Conservation (phyloP, 495 filamentous ascomycete genomes). For the Hyaloscypha variabilis region DNA sequence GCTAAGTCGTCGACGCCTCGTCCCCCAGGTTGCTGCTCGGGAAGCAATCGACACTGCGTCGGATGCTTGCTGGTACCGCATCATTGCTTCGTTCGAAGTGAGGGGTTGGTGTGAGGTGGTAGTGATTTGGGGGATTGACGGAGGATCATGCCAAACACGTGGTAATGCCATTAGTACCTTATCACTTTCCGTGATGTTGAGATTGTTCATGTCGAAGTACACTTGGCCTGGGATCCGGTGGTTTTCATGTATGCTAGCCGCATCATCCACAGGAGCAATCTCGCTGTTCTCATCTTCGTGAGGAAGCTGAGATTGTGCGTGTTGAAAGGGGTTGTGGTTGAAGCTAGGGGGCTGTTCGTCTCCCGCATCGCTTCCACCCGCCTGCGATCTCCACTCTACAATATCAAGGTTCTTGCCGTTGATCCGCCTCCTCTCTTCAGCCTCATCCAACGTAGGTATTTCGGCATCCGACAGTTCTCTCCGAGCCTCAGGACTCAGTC, state of each 20-base stretch:
- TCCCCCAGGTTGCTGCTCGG: constrained; percentile 74
- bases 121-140: constrained; percentile 44
- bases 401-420: constrained; percentile 31
- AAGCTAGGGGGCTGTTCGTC: constrained; percentile 14
- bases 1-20: constrained; percentile 62
- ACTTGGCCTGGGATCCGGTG: constrained; percentile 45
- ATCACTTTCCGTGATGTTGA: constrained; percentile 44
- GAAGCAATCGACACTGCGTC: constrained; percentile 60
- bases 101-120: constrained; percentile 39
- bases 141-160: constrained; percentile 50
- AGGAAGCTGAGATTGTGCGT: not conserved
- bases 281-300: constrained; percentile 15
- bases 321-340: not conserved
- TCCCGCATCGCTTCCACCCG: constrained; percentile 23
- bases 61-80: constrained; percentile 45
- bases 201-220: constrained; percentile 42
- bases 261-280: constrained; percentile 28
- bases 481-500: constrained; percentile 32
- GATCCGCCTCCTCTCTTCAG: constrained; percentile 29
- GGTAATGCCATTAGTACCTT: constrained; percentile 45
- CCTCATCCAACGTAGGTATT: constrained; percentile 33
- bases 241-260: constrained; percentile 38
- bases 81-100: constrained; percentile 56
- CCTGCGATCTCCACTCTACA: constrained; percentile 31
- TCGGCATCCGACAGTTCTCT: constrained; percentile 18